Evolutionary conservation across 495 filamentous ascomycete genomes (phyloP), one percentile per base, ranked within the genome.

Genomic region (Annulohypoxylon maeteangense): DNA sequence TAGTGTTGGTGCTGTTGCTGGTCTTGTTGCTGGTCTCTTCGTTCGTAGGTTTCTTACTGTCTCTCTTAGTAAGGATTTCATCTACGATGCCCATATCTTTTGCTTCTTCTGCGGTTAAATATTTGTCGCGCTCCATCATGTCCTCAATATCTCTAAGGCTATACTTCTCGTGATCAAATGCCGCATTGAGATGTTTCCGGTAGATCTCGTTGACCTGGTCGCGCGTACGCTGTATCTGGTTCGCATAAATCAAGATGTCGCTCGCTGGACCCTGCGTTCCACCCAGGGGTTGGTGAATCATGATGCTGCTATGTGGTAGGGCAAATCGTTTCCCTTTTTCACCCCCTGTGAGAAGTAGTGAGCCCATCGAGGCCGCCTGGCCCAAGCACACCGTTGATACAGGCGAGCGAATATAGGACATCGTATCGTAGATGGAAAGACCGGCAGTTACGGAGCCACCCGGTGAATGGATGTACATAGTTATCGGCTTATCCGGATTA

Each of bases 371-470:
- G 3, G 95, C 95, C 0, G 95, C 95, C 78, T 96, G 93, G 4
- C 95, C 95, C 22, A 98, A 86, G 78, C 96, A 98, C 68, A 98
- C 97, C 2, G 95, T 99, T 44, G 90, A 91, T 4, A 98, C 93
- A 8, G 95, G 93, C 4, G 92, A 91, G 66, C 89, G 88, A 80
- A 99, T 98, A 82, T 98, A 99, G 66, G 90, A 90, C 95, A 99
- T 99, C 54, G 96, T 98, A 79, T 99, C 95, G 84, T 99, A 99
- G 76, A 99, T 98, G 50, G 95, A 94, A 29, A 99, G 87, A 5
- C 95, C 92, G 81, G 75, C 47, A 58, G 95, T 98, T 40, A 99
- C 95, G n/a, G 91, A 93, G 32, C 95, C 95, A 29, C 95, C 95
- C 2, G 96, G 96, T 0, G 93, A 95, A 80, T 99, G 96, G 80